Evolutionary conservation across 495 filamentous ascomycete genomes (phyloP).

Genomic region (Penicillium bialowiezense): DNA sequence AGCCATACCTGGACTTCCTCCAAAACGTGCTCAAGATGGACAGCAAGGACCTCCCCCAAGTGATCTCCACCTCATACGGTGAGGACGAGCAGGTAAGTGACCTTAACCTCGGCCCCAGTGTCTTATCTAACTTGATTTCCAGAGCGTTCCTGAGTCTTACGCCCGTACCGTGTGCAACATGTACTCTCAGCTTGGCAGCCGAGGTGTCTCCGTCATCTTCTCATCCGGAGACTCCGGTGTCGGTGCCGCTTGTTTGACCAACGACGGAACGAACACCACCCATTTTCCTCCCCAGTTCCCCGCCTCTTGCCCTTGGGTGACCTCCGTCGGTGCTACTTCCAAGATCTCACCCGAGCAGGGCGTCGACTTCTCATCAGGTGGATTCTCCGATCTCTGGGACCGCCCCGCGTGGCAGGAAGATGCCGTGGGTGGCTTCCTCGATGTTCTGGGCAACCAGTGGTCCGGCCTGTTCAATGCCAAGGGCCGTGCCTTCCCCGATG

Average conservation of each 20-base stretch:
- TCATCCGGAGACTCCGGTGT: constrained; percentile 72
- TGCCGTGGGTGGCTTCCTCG: constrained; percentile 57
- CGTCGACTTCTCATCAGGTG: constrained; percentile 57
- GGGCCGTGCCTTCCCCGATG: constrained; percentile 72
- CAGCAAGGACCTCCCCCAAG: constrained; percentile 60
- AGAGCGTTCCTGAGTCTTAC: constrained; percentile 68
- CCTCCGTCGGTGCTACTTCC: constrained; percentile 66
- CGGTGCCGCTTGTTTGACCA: constrained; percentile 61
- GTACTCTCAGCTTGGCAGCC: constrained; percentile 67
- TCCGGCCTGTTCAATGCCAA: constrained; percentile 54
- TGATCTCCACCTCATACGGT: constrained; percentile 77
- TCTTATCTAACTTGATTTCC: too few species aligned
- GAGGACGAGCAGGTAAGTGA: constrained; percentile 65
- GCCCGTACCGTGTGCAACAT: constrained; percentile 67
- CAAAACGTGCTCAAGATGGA: constrained; percentile 53
- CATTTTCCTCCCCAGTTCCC: constrained; percentile 71
- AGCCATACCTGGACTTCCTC: constrained; percentile 74
- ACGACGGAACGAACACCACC: constrained; percentile 63
- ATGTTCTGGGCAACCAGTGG: constrained; percentile 43
- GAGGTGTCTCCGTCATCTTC: constrained; percentile 71
- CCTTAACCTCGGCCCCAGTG: too few species aligned
- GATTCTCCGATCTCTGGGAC: constrained; percentile 65
- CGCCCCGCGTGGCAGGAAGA: constrained; percentile 60
- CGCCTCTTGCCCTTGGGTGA: constrained; percentile 70
- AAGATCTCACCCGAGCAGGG: constrained; percentile 56